Base-by-base conservation (phyloP, 1,284 basidiomycete genomes). In the Ustilago xerochloae region DNA sequence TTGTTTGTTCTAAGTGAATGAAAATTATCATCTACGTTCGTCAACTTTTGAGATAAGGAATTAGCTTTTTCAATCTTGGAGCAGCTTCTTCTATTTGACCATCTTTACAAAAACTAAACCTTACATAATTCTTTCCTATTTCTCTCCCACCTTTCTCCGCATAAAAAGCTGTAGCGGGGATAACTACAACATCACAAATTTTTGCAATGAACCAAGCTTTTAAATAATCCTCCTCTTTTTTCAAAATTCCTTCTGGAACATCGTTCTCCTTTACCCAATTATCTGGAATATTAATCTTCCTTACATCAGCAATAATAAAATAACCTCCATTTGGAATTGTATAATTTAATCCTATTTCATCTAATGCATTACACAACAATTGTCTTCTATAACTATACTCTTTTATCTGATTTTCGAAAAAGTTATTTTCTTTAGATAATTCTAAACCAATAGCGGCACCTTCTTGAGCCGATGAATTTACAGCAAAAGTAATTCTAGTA, bases 401-500 rank as follows among this genome's bases (percentile, higher is more conserved):
- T 24, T 86, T 81, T 16, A 88, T 83, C 83, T 99, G 95, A 22
- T 85, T 90, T 70, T 89, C 89, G 79, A 97, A 95, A 87, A 94
- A 99, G 45, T 88, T 84, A 64, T 90, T 88, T 75, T 91, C 85
- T 10, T 86, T 85, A 1, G 91, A 93, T 93, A 46, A 24, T 39
- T 84, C 80, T 92, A 58, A 97, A 87, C 30, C 94, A 28, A 82
- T 78, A 0, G 79, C 81, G 0, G 78, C 65, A n/a, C 77, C 81
- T 56, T 83, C 97, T 18, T 89, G 88, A 0, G 97, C 96, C 9
- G 93, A 92, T 0, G 93, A 94, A 86, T 95, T 96, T 65, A 91
- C 90, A 86, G 92, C 95, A 86, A 98, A 99, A 18, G 97, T 92
- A 81, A 99, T 96, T 41, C 96, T 91, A 0, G 94, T 95, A 53